Conservation (phyloP, 2,329 filamentous ascomycete genomes). For the Apiospora kogelbergensis region DNA sequence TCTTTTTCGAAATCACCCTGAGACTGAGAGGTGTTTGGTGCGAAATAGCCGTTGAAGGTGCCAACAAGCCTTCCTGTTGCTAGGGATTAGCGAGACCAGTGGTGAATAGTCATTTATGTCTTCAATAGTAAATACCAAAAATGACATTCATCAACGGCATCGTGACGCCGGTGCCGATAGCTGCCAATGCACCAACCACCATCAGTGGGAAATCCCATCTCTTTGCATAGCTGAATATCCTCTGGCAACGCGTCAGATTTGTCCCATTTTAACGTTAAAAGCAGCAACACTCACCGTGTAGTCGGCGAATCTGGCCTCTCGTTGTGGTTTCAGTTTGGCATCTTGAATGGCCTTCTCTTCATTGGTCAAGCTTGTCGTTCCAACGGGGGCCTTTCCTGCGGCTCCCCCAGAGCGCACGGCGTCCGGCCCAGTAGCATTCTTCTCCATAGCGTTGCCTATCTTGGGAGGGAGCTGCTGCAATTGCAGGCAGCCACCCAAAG, state of each 20-base stretch:
- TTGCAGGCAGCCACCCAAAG: too few species aligned
- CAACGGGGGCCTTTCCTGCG: neutral
- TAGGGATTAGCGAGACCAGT: conserved; percentile 13
- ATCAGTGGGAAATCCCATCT: conserved; percentile 51
- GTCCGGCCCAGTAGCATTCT: neutral
- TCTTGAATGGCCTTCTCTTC: conserved; percentile 32
- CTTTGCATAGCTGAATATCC: conserved; percentile 55
- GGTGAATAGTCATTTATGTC: neutral
- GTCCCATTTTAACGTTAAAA: neutral
- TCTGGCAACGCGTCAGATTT: conserved; percentile 30
- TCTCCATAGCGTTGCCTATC: neutral
- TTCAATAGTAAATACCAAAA: conserved; percentile 42
- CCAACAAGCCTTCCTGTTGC: conserved; percentile 43
- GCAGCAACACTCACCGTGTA: conserved; percentile 35
- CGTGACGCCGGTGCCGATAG: conserved; percentile 50
- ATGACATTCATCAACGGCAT: conserved; percentile 60
- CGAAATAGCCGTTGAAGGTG: conserved; percentile 46
- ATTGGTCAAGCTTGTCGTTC: neutral
- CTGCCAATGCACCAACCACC: conserved; percentile 45
- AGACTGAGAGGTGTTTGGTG: conserved; percentile 31
- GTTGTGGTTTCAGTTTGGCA: conserved; percentile 40
- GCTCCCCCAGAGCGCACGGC: neutral
- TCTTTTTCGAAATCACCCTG: conserved; percentile 38
- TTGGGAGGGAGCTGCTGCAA: neutral
- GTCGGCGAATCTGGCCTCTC: conserved; percentile 45